These are phyloP conservation scores for Ogataea zsoltii DNA, from an alignment of 805 yeast genomes.

Conservation along the genomic window DNA sequence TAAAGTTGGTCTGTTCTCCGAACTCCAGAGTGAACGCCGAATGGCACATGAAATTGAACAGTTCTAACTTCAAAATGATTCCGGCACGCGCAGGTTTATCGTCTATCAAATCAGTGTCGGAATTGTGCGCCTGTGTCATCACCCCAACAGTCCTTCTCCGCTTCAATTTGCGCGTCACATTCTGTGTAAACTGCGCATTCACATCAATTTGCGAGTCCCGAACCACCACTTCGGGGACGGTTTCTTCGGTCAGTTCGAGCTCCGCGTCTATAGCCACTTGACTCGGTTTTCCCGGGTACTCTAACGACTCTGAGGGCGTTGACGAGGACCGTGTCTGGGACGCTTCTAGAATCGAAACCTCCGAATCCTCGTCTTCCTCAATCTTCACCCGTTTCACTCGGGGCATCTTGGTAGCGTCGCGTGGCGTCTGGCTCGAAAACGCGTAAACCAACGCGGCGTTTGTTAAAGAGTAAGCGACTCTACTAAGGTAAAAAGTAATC, in stretches of 20 bases:
- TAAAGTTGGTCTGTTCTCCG: slow-evolving; percentile 81
- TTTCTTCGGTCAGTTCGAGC: slow-evolving; percentile 7
- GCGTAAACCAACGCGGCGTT: no score
- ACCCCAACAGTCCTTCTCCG: slow-evolving; percentile 18
- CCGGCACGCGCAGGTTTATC: slow-evolving; percentile 55
- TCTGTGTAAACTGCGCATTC: slow-evolving; percentile 30
- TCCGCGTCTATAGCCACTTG: slow-evolving; percentile 1
- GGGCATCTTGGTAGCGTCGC: slow-evolving; percentile 1
- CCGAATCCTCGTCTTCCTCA: slow-evolving; percentile 7
- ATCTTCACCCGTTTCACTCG: slow-evolving; percentile 9
- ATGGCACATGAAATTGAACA: slow-evolving; percentile 89
- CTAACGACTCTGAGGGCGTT: slow-evolving; percentile 6
- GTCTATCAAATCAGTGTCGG: slow-evolving; percentile 15
- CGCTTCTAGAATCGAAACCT: slow-evolving; percentile 5
- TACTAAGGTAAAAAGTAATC: background rate
- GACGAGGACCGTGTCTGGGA: slow-evolving; percentile 12
- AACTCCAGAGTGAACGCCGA: slow-evolving; percentile 71
- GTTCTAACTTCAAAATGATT: slow-evolving; percentile 58
- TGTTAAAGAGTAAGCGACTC: no score
- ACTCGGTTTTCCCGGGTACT: background rate
- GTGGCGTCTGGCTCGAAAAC: background rate
- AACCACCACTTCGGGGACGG: slow-evolving; percentile 16
- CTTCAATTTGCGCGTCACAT: slow-evolving; percentile 25
- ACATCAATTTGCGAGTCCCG: slow-evolving; percentile 28
- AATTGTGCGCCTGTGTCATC: slow-evolving; percentile 27